Evolutionary conservation across 2,329 filamentous ascomycete genomes (phyloP), one percentile per base, ranked within the genome.

Genomic region (Penicillium sp.): DNA sequence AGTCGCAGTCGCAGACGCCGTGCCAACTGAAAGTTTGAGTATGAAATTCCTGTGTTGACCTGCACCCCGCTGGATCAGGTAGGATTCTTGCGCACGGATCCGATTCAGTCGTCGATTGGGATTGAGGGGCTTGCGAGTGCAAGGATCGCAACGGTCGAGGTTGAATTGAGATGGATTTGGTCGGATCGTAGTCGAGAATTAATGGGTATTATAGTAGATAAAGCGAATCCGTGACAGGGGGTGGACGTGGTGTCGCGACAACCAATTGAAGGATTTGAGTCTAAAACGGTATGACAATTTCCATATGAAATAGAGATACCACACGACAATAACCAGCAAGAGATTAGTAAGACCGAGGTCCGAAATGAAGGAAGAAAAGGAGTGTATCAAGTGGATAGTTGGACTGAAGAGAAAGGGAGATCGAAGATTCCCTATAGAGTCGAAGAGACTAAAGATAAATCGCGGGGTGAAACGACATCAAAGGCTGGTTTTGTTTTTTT

Each of bases 381-480:
- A 55, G 46, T 47, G 42, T 51, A 53, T 46, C 45, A 50, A 50
- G 46, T 47, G 48, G 41, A 49, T 35, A 27, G 44, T 44, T 30
- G 37, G 34, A 42, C 30, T 27, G 16, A 39, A 45, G 35, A 33
- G 41, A 48, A 41, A 42, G 33, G 45, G 44, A 51, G 42, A 44
- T 45, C 42, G 43, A 50, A 41, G 32, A 41, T 28, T 42, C 41
- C 42, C 43, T 52, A 52, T 51, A 52, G 49, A 50, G 38, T 35
- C 42, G 42, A 49, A 41, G 42, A 46, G 46, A 50, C 37, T 12
- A 43, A 47, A 57, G 53, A 53, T 56, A 59, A 60, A 59, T 58
- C 54, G 57, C 56, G 58, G 58, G 58, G 57, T 61, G 58, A 61
- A 60, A 61, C 56, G 51, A 44, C 18, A 22, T 51, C 48, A 55